Percentiles rank a stretch among this genome's conserved stretches.
phyloP scores from a whole-genome alignment of 805 yeast species.

The Barnettozyma sucrosica region DNA sequence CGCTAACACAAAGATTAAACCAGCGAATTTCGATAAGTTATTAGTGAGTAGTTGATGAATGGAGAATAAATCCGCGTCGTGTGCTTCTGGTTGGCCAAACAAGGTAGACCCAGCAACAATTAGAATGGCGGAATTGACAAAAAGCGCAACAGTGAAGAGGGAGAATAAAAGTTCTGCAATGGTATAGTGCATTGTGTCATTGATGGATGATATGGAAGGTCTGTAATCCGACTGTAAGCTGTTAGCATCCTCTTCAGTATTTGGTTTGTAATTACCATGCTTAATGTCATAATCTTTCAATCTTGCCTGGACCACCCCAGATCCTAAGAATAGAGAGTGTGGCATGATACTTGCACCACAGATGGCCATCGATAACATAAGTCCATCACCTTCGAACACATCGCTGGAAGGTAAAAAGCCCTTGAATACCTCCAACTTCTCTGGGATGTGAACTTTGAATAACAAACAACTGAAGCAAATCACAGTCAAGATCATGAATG shows the following conservation, averaged over 20 bases:
- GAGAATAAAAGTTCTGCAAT: slow-evolving; percentile 79
- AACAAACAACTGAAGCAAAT: slow-evolving; percentile 79
- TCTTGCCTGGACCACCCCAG: slow-evolving; percentile 84
- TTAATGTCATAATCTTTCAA: slow-evolving; percentile 70
- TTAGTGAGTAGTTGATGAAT: slow-evolving; percentile 62
- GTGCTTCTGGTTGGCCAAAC: slow-evolving; percentile 45
- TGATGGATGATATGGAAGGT: slow-evolving; percentile 78
- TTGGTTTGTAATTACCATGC: slow-evolving; percentile 50
- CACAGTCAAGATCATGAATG: slow-evolving; percentile 75
- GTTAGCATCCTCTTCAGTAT: slow-evolving; percentile 24
- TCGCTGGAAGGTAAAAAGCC: slow-evolving; percentile 59
- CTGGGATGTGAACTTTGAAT: slow-evolving; percentile 52
- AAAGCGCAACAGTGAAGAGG: slow-evolving; percentile 81
- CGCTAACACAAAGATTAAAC: slow-evolving; percentile 80
- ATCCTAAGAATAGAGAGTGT: slow-evolving; percentile 81
- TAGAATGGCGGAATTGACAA: slow-evolving; percentile 83
- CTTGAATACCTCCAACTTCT: slow-evolving; percentile 51
- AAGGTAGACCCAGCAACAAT: slow-evolving; percentile 92
- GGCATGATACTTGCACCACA: slow-evolving; percentile 97
- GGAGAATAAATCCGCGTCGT: slow-evolving; percentile 69
- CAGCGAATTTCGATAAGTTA: slow-evolving; percentile 69
- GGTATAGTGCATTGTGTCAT: slow-evolving; percentile 75
- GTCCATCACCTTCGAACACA: slow-evolving; percentile 55
- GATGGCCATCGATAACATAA: slow-evolving; percentile 77
- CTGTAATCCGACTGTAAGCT: slow-evolving; percentile 37